These are phyloP conservation scores for Smallanthus sonchifolius DNA, from an alignment of 129 eudicot genomes.

Conservation along the genomic window DNA sequence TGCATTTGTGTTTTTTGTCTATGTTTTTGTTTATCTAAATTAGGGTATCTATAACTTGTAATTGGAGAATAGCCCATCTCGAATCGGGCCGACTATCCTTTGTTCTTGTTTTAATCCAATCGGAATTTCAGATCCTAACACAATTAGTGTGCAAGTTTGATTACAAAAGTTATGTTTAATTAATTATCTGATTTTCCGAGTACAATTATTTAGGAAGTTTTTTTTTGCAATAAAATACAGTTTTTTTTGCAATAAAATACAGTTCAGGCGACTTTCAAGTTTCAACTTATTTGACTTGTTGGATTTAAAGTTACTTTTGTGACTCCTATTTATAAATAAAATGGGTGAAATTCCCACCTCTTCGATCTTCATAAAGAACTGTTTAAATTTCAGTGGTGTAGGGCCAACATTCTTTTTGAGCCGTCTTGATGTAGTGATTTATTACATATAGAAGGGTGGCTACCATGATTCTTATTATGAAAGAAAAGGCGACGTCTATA, in stretches of 20 bases:
- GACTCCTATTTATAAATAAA: background rate
- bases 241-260: background rate
- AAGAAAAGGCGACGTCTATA: constrained; percentile 4
- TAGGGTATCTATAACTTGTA: too few species aligned
- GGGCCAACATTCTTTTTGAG: background rate
- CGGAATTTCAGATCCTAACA: too few species aligned
- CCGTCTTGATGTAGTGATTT: background rate
- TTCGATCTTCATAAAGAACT: background rate
- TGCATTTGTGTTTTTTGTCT: too few species aligned
- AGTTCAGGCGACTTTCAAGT: background rate
- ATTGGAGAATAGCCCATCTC: too few species aligned
- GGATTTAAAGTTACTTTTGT: background rate
- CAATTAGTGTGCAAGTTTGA: background rate
- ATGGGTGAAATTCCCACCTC: background rate
- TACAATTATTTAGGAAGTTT: background rate
- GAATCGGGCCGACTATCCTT: too few species aligned
- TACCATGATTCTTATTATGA: background rate
- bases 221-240: background rate
- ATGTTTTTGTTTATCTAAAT: too few species aligned
- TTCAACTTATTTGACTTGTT: background rate
- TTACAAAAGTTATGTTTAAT: background rate
- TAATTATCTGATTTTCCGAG: background rate
- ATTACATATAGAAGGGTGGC: constrained; percentile 6
- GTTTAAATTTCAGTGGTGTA: background rate
- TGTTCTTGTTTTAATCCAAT: too few species aligned